phyloP scores from a whole-genome alignment of 106 monocot species.

The Iris macrosiphon region DNA sequence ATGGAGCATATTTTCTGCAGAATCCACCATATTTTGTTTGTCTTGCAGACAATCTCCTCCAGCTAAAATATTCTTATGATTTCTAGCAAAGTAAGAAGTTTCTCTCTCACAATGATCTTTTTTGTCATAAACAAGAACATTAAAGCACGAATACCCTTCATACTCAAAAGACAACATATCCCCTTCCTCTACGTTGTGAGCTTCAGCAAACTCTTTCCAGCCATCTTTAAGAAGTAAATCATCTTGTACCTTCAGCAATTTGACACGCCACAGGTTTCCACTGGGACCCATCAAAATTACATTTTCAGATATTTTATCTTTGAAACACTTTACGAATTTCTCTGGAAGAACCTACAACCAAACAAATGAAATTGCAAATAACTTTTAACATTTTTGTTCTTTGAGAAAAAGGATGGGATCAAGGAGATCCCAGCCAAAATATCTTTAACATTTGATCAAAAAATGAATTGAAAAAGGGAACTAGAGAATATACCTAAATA shows the following conservation, averaged over 20 bases:
- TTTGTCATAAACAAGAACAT: neutral
- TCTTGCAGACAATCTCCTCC: neutral
- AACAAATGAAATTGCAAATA: too few species aligned
- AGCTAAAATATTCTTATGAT: neutral
- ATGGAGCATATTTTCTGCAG: neutral
- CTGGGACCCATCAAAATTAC: neutral
- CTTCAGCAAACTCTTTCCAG: constrained; percentile 7
- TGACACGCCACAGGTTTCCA: neutral
- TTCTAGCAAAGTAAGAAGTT: neutral
- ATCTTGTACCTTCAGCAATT: neutral
- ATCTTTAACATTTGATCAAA: too few species aligned
- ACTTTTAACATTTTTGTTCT: too few species aligned
- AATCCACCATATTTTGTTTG: neutral
- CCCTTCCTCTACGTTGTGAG: neutral
- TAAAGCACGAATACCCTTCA: neutral
- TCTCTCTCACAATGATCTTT: neutral
- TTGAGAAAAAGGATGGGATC: too few species aligned
- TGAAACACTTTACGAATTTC: neutral
- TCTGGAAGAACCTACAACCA: neutral
- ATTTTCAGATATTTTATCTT: neutral
- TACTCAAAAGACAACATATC: neutral
- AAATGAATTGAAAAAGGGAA: too few species aligned
- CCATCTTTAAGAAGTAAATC: neutral
- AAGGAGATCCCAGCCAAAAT: too few species aligned
- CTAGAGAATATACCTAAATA: too few species aligned